These are phyloP conservation scores for Psidium friedrichsthalianum DNA, from an alignment of 345 rosid species.

Conservation along the genomic window DNA sequence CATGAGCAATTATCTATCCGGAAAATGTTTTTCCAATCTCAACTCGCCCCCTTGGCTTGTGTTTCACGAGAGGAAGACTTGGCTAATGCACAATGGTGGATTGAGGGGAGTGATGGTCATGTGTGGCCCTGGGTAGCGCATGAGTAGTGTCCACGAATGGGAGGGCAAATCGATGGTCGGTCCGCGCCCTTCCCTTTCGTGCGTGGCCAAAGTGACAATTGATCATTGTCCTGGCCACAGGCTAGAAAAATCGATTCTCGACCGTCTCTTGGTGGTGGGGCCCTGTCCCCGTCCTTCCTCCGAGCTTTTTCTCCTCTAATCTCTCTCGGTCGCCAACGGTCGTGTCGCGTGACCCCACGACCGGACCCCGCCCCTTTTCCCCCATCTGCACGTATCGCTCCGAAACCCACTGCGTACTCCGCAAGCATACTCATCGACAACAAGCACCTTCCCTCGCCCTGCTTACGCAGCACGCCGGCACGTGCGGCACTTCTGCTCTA, in stretches of 20 bases:
- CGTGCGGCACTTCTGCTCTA: too few species aligned
- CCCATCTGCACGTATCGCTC: background rate
- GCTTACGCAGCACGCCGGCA: background rate
- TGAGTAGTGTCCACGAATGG: background rate
- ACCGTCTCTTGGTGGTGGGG: background rate
- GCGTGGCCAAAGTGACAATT: background rate
- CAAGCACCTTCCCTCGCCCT: background rate
- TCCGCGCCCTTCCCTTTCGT: background rate
- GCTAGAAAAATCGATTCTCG: background rate
- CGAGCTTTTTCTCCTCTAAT: background rate
- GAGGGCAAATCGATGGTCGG: background rate
- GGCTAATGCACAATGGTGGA: background rate
- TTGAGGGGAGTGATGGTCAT: background rate
- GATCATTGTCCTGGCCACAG: background rate
- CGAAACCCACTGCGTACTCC: background rate
- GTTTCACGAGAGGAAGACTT: background rate
- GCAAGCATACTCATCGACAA: background rate
- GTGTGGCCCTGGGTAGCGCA: background rate
- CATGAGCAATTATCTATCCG: too few species aligned
- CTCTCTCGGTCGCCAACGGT: background rate
- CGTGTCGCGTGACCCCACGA: background rate
- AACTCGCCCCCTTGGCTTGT: too few species aligned
- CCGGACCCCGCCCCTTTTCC: background rate
- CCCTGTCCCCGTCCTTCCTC: too few species aligned
- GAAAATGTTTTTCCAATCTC: too few species aligned